Base-by-base conservation (phyloP, 768 basidiomycete genomes). In the Multifurca ochricompacta region DNA sequence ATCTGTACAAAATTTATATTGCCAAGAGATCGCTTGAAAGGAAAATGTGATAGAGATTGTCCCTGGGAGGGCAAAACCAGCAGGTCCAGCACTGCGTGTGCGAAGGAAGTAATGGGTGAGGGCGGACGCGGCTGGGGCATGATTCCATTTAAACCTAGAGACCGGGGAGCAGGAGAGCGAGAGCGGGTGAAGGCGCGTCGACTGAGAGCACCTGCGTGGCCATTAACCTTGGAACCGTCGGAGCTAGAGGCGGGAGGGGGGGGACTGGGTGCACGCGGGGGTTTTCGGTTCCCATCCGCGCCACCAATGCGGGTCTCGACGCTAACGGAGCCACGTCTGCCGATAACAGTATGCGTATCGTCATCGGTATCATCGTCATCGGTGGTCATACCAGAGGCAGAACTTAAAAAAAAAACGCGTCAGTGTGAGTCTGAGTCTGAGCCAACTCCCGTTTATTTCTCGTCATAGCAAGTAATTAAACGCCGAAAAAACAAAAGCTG, bases 131-230 rank as follows among this genome's bases (percentile, higher is more conserved):
- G 55, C 58, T 71, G 68, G 59, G 70, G 61, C 32, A 47, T 34
- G 35, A 69, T 65, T 13, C 69, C 66, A 36, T 74, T 77, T 7
- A 69, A 60, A 44, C 68, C 62, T 42, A 64, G 62, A 37, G 71
- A 69, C 13, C 59, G 55, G 13, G 79, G 65, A 10, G 73, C 77
- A 37, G 87, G 85, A 1, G 87, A 87, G 19, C 80, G 79, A 6
- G 87, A 87, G n/a, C 85, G 82, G 34, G 85, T 80, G 62, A 88
- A 86, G 1, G 79, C 66, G 44, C 70, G 69, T 48, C 75, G 73
- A 47, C 66, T 71, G 45, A 64, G 61, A 21, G 66, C 59, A 14
- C 59, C 63, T 19, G 72, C 64, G 6, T 71, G 53, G 59, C 68
- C 47, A 66, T 66, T 59, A 71, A 74, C 54, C 72, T 77, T 53